Conservation (phyloP, 2,329 filamentous ascomycete species). For the Paecilomyces niveus region DNA sequence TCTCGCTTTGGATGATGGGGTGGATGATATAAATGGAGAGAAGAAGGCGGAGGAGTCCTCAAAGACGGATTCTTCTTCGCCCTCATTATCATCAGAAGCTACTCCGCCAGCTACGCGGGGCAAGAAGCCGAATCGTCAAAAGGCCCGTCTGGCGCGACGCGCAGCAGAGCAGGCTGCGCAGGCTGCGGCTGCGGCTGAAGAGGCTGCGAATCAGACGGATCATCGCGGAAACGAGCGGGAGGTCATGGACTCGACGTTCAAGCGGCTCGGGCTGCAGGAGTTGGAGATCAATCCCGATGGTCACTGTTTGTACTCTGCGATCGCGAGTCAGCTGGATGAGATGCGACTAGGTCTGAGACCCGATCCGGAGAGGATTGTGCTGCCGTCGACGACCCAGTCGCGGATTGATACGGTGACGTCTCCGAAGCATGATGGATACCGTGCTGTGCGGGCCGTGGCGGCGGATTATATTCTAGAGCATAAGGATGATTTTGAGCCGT, state of each 20-base stretch:
- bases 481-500: slow-evolving; percentile 74
- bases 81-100: slow-evolving; percentile 8
- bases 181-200: slow-evolving; percentile 60
- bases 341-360: slow-evolving; percentile 33
- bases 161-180: slow-evolving; percentile 75
- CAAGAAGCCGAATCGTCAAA: slow-evolving; percentile 84
- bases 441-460: slow-evolving; percentile 60
- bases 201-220: slow-evolving; percentile 69
- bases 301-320: slow-evolving; percentile 87
- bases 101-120: slow-evolving; percentile 12
- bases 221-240: slow-evolving; percentile 62
- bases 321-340: slow-evolving; percentile 71
- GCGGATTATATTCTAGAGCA: slow-evolving; percentile 70
- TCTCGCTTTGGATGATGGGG: slow-evolving; percentile 24
- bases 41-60: slow-evolving; percentile 6
- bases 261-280: slow-evolving; percentile 59
- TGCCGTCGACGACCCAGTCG: slow-evolving; percentile 22
- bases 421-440: slow-evolving; percentile 50
- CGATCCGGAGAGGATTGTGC: slow-evolving; percentile 26
- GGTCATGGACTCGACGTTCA: slow-evolving; percentile 63
- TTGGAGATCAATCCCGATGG: slow-evolving; percentile 81
- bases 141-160: slow-evolving; percentile 80
- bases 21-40: slow-evolving; percentile 6
- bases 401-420: slow-evolving; percentile 24
- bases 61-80: slow-evolving; percentile 6